A percentile compares a stretch with the other conserved stretches of the same genome.
Evolutionary conservation across 192 early-diverging fungal species (phyloP).

Genomic region (Rhizoclosmatium globosum): DNA sequence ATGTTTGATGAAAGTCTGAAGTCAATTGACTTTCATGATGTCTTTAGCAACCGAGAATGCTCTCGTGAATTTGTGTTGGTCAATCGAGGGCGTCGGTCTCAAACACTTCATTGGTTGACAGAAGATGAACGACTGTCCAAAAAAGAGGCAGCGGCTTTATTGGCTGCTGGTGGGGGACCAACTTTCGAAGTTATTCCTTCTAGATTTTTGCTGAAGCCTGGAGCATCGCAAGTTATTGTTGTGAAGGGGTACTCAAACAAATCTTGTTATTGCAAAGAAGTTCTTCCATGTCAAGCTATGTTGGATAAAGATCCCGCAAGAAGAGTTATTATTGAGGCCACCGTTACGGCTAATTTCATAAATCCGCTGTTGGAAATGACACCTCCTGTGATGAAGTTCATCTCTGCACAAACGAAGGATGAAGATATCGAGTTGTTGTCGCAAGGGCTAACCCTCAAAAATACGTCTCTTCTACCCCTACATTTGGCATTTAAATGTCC

Average conservation of each 20-base stretch:
- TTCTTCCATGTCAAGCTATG: slow-evolving; percentile 54
- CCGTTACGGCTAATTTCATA: slow-evolving; percentile 64
- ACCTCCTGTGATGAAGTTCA: slow-evolving; percentile 55
- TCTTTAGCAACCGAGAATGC: slow-evolving; percentile 68
- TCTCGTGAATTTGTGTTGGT: slow-evolving; percentile 49
- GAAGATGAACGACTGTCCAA: slow-evolving; percentile 43
- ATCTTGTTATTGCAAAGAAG: slow-evolving; percentile 50
- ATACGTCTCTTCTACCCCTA: slow-evolving; percentile 58
- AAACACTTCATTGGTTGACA: slow-evolving; percentile 56
- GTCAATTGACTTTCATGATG: slow-evolving; percentile 59
- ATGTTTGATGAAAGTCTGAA: slow-evolving; percentile 56
- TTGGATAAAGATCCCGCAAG: slow-evolving; percentile 65
- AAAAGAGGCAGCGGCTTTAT: slow-evolving; percentile 29
- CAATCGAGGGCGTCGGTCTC: slow-evolving; percentile 62
- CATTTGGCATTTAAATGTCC: slow-evolving; percentile 56
- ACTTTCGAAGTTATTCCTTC: slow-evolving; percentile 61
- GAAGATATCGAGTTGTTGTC: slow-evolving; percentile 48
- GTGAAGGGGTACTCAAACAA: slow-evolving; percentile 57
- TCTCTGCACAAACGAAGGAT: slow-evolving; percentile 54
- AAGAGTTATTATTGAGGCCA: slow-evolving; percentile 44
- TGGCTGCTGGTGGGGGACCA: neutral
- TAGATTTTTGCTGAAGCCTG: slow-evolving; percentile 60
- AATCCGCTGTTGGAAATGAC: slow-evolving; percentile 57
- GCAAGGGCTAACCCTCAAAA: slow-evolving; percentile 50
- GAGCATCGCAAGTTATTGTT: slow-evolving; percentile 49